These are phyloP conservation scores for Tetrahymena borealis DNA, from an alignment of 73 alveolate genomes.

Conservation along the genomic window DNA sequence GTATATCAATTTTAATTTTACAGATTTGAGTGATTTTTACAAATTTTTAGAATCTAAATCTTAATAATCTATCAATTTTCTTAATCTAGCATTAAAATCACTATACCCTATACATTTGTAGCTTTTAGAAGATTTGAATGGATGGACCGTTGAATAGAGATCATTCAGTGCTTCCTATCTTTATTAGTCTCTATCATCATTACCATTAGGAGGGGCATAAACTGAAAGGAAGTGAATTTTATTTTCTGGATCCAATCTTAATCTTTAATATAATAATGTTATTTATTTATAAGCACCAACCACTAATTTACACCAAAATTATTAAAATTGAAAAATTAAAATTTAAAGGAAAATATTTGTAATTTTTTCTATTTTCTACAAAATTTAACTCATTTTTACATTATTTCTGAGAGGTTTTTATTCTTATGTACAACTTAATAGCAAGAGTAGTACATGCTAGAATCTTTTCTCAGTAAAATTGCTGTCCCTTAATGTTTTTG, in stretches of 20 bases:
- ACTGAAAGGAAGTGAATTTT: background rate
- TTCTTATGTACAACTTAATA: background rate
- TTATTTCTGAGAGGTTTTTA: background rate
- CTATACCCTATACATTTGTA: background rate
- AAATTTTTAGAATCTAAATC: background rate
- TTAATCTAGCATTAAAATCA: background rate
- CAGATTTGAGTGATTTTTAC: background rate
- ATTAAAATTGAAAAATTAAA: background rate
- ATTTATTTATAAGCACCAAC: no score
- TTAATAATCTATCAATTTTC: background rate
- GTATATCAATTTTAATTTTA: background rate
- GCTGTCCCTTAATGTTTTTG: background rate
- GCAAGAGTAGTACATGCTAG: background rate
- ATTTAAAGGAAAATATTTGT: no score
- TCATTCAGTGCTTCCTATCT: background rate
- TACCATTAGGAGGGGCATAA: background rate
- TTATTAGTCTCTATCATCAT: background rate
- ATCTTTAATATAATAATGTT: no score
- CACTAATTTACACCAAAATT: background rate
- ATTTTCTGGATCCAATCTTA: background rate
- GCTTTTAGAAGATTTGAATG: background rate
- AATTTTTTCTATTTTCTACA: background rate
- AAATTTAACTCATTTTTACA: background rate
- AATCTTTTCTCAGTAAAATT: background rate
- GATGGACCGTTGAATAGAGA: background rate